A percentile compares a stretch with the other conserved stretches of the same genome.
These are phyloP conservation scores for Cercospora sp. DNA, from an alignment of 2,329 filamentous ascomycete species.

Conservation along the genomic window DNA sequence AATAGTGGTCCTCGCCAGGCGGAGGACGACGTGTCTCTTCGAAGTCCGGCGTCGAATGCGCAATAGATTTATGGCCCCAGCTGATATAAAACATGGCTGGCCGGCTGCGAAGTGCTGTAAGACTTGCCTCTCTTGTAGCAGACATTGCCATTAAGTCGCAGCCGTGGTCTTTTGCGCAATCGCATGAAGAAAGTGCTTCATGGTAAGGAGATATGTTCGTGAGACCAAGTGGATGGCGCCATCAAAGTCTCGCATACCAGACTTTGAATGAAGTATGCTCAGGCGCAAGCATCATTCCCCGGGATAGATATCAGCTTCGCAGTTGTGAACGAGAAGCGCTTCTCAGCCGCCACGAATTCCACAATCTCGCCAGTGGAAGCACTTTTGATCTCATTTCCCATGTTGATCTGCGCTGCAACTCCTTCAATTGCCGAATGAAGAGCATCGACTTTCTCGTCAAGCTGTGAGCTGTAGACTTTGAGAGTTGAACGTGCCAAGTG, in stretches of 20 bases:
- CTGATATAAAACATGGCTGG: too few species aligned
- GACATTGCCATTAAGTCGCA: background rate
- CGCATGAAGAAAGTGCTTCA: background rate
- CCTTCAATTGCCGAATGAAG: conserved; percentile 3
- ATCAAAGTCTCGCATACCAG: too few species aligned
- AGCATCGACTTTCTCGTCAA: background rate
- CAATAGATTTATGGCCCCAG: too few species aligned
- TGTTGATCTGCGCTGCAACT: background rate
- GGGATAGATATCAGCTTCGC: conserved; percentile 8
- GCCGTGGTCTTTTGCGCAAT: background rate
- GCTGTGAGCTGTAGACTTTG: conserved; percentile 8
- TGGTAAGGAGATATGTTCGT: background rate
- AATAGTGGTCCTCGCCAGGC: too few species aligned
- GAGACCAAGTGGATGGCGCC: background rate
- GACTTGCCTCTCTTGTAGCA: background rate
- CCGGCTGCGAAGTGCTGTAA: too few species aligned
- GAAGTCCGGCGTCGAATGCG: too few species aligned
- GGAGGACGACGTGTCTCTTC: too few species aligned
- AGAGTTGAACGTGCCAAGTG: conserved; percentile 2
- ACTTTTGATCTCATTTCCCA: conserved; percentile 2
- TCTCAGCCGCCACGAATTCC: conserved; percentile 1
- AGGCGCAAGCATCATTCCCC: background rate
- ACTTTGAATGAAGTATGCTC: background rate
- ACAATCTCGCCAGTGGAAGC: conserved; percentile 5
- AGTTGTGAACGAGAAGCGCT: conserved; percentile 4